Percentiles rank a stretch among this genome's conserved stretches.
Conservation (phyloP, 2,329 filamentous ascomycete species). For the Beauveria asiatica region DNA sequence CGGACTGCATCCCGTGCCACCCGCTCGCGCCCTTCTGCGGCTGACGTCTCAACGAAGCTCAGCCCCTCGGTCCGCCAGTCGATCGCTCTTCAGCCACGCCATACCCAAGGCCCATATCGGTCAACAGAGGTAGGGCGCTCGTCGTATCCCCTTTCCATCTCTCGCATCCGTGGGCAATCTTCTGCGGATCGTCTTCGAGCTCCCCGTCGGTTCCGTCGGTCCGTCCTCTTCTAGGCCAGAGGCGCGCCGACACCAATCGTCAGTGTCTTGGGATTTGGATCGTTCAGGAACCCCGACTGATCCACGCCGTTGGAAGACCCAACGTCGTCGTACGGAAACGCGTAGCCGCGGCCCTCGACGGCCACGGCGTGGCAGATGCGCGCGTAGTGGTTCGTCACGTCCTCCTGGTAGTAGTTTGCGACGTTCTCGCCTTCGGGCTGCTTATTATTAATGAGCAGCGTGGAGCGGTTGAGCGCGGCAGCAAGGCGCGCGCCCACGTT, state of each 20-base stretch:
- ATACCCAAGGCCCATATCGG: no score
- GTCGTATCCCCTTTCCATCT: no score
- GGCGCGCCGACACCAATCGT: constrained; percentile 47
- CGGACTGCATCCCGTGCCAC: neutral
- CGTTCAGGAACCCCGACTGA: constrained; percentile 55
- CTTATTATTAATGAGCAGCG: constrained; percentile 44
- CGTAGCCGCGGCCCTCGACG: constrained; percentile 54
- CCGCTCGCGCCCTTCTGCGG: neutral
- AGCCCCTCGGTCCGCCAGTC: neutral
- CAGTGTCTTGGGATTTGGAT: constrained; percentile 44
- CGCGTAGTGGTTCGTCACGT: constrained; percentile 57
- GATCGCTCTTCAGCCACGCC: neutral
- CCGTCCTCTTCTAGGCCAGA: constrained; percentile 9
- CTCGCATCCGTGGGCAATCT: neutral
- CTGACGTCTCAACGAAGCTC: neutral
- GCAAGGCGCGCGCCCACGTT: constrained; percentile 65
- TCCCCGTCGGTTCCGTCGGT: neutral
- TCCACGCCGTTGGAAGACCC: constrained; percentile 43
- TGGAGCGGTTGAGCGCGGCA: constrained; percentile 68
- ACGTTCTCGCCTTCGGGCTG: constrained; percentile 45
- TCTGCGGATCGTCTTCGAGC: neutral
- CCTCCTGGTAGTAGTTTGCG: constrained; percentile 42
- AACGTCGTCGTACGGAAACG: constrained; percentile 66
- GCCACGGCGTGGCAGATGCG: constrained; percentile 55
- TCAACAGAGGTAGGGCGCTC: no score